Percentiles rank a stretch among this genome's conserved stretches.
Conservation (phyloP, 805 yeast genomes). For the Debaryomyces prosopidis region DNA sequence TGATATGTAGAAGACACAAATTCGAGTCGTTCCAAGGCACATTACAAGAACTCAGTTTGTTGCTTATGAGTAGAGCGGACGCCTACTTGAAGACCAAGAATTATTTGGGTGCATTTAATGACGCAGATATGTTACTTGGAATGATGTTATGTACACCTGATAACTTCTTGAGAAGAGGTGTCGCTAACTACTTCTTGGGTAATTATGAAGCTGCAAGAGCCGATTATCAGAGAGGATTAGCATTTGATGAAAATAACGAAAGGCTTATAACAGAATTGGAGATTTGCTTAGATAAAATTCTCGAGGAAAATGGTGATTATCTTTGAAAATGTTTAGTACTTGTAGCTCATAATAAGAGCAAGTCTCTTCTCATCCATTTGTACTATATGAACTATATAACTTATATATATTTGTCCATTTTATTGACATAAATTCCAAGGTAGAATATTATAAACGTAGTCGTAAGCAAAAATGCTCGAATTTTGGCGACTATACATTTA, state of each 20-base stretch:
- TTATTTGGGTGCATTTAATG: conserved; percentile 62
- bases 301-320: conserved; percentile 60
- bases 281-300: conserved; percentile 47
- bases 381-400: neutral
- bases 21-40: conserved; percentile 76
- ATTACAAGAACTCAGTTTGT: conserved; percentile 63
- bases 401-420: neutral
- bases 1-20: conserved; percentile 66
- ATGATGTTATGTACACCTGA: conserved; percentile 64
- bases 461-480: no score
- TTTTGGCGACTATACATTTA: no score
- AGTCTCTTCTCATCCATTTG: neutral
- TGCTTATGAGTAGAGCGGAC: conserved; percentile 71
- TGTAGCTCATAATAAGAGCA: neutral
- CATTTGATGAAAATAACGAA: conserved; percentile 56
- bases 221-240: conserved; percentile 71
- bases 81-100: conserved; percentile 57
- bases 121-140: conserved; percentile 64
- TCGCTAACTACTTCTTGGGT: conserved; percentile 61
- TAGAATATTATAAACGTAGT: no score
- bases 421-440: no score
- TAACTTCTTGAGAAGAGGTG: conserved; percentile 70
- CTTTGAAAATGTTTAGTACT: conserved; percentile 12
- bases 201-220: conserved; percentile 61
- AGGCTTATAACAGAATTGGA: conserved; percentile 50